Conservation (phyloP, 495 filamentous ascomycete species). For the Hypoxylon crocopeplum region DNA sequence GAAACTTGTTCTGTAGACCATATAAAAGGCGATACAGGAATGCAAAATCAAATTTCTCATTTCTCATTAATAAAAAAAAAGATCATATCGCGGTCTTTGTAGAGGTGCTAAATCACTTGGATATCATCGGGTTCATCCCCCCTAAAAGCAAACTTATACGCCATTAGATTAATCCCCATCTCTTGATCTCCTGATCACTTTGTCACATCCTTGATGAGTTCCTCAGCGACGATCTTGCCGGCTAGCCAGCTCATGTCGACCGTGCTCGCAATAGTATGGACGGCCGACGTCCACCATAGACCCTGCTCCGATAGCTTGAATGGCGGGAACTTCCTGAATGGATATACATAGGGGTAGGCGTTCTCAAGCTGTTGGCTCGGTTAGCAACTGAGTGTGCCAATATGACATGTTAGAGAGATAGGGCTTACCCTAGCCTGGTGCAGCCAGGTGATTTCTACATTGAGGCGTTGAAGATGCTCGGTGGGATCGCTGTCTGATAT, state of each 20-base stretch:
- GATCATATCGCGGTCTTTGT: no score
- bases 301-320: slow-evolving; percentile 32
- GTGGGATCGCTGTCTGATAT: slow-evolving; percentile 21
- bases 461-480: slow-evolving; percentile 6
- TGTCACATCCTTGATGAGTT: slow-evolving; percentile 20
- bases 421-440: slow-evolving; percentile 29
- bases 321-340: slow-evolving; percentile 19
- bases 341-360: slow-evolving; percentile 27
- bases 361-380: slow-evolving; percentile 29
- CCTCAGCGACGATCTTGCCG: slow-evolving; percentile 36
- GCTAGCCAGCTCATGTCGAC: slow-evolving; percentile 38
- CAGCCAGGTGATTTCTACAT: slow-evolving; percentile 30
- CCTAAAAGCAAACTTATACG: no score
- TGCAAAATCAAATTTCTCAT: no score
- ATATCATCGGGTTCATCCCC: no score
- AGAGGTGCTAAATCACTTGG: no score
- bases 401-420: not conserved
- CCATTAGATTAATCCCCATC: no score
- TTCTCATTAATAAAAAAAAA: no score
- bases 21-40: no score
- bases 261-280: slow-evolving; percentile 26
- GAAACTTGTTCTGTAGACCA: no score
- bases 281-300: slow-evolving; percentile 41
- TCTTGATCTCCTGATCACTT: not conserved
- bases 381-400: not conserved